Percentiles rank a stretch among this genome's conserved stretches.
phyloP scores from a whole-genome alignment of 2,329 filamentous ascomycete genomes.

The Claviceps africana region DNA sequence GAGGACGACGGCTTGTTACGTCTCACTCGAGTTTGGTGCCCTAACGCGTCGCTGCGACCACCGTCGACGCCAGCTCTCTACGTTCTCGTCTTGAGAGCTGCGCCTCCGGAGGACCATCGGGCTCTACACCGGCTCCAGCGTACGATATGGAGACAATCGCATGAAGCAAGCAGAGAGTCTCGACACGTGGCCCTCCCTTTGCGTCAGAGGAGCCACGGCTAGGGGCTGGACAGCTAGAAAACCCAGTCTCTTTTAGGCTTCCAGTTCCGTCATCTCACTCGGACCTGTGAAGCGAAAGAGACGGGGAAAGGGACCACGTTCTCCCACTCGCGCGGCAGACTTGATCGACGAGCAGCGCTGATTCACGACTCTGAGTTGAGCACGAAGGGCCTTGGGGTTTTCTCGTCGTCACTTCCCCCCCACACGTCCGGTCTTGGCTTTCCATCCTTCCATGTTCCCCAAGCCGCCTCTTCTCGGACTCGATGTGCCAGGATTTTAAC shows the following conservation, averaged over 20 bases:
- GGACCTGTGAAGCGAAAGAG: not conserved
- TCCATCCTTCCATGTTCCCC: no score
- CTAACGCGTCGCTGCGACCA: not conserved
- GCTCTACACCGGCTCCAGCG: not conserved
- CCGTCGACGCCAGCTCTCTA: not conserved
- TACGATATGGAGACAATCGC: not conserved
- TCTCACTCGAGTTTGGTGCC: not conserved
- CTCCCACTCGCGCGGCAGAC: no score
- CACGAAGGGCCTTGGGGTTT: not conserved
- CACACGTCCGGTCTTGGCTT: no score
- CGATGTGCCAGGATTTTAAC: no score
- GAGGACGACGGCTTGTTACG: not conserved
- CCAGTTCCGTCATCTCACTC: not conserved
- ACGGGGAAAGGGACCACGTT: slow-evolving; percentile 36
- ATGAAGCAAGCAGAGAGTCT: not conserved
- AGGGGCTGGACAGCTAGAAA: not conserved
- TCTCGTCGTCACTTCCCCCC: not conserved
- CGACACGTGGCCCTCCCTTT: not conserved
- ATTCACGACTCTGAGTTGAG: slow-evolving; percentile 33
- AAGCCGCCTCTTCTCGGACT: no score
- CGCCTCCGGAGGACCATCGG: not conserved
- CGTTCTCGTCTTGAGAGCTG: not conserved
- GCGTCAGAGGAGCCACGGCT: not conserved
- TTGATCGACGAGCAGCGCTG: no score
- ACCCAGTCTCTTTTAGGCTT: not conserved